These are phyloP conservation scores for Polyporus tsugae DNA, from an alignment of 1,284 basidiomycete genomes.

Conservation along the genomic window DNA sequence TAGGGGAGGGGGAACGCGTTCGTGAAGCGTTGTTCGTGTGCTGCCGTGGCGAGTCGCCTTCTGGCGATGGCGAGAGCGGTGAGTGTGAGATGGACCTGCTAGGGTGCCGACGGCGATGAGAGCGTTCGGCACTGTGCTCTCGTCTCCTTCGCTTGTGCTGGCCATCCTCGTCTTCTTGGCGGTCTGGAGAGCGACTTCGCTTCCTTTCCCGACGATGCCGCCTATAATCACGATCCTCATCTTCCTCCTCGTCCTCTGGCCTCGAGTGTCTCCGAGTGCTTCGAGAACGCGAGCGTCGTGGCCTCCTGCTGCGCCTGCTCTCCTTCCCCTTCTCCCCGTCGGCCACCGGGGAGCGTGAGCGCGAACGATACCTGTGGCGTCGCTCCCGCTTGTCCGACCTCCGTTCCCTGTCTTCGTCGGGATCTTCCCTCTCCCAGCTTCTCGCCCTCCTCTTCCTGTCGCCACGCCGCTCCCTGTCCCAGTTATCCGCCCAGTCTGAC, in stretches of 20 bases:
- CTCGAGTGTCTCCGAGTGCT: slow-evolving; percentile 18
- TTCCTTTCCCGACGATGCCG: slow-evolving; percentile 32
- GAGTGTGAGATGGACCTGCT: slow-evolving; percentile 19
- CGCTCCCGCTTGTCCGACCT: slow-evolving; percentile 39
- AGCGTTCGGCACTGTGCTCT: slow-evolving; percentile 35
- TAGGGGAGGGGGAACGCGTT: slow-evolving; percentile 14
- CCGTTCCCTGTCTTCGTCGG: slow-evolving; percentile 51
- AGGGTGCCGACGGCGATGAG: slow-evolving; percentile 35
- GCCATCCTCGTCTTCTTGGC: slow-evolving; percentile 31
- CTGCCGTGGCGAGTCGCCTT: slow-evolving; percentile 14
- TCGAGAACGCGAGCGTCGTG: slow-evolving; percentile 21
- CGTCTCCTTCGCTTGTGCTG: slow-evolving; percentile 32
- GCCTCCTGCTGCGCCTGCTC: slow-evolving; percentile 22
- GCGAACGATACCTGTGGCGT: slow-evolving; percentile 36
- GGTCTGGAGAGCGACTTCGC: slow-evolving; percentile 27
- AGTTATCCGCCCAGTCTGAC: slow-evolving; percentile 41
- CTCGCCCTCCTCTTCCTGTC: slow-evolving; percentile 44
- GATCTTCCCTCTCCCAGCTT: slow-evolving; percentile 52
- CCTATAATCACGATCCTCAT: slow-evolving; percentile 18
- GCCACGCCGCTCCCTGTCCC: slow-evolving; percentile 37
- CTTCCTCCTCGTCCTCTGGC: slow-evolving; percentile 27
- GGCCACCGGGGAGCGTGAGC: slow-evolving; percentile 33
- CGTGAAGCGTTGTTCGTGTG: background rate
- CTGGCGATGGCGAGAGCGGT: slow-evolving; percentile 14
- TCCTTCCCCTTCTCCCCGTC: slow-evolving; percentile 26